These are phyloP conservation scores for Kwoniella dejecticola DNA, from an alignment of 768 basidiomycete species.

Conservation along the genomic window DNA sequence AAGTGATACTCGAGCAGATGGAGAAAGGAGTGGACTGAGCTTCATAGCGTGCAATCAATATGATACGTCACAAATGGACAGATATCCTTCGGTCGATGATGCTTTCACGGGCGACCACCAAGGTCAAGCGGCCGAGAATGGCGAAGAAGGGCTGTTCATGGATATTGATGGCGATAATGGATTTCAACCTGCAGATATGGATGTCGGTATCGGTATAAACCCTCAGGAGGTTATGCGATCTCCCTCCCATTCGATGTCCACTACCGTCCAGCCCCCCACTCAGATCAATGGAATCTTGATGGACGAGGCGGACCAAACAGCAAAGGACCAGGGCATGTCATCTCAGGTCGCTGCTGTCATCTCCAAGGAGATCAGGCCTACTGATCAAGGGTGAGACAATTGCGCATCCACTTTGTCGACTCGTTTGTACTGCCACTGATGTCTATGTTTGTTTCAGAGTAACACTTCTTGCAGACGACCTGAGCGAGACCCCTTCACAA, in stretches of 20 bases:
- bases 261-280: not conserved
- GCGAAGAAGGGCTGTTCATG: not conserved
- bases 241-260: not conserved
- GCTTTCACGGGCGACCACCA: not conserved
- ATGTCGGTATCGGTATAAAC: not conserved
- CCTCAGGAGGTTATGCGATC: conserved; percentile 10
- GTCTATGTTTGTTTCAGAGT: too few species aligned
- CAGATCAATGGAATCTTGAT: not conserved
- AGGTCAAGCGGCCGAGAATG: not conserved
- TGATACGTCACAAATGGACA: too few species aligned
- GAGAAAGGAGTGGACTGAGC: too few species aligned
- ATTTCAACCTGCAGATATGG: conserved; percentile 8
- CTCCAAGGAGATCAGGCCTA: too few species aligned
- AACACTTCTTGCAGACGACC: too few species aligned
- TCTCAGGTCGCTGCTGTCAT: not conserved
- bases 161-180: conserved; percentile 1
- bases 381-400: too few species aligned
- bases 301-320: too few species aligned
- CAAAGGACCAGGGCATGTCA: not conserved
- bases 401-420: too few species aligned
- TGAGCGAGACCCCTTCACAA: too few species aligned
- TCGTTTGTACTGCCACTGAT: too few species aligned
- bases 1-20: not conserved
- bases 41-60: too few species aligned
- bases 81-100: too few species aligned